Percentiles rank a stretch among this genome's conserved stretches.
phyloP scores from a whole-genome alignment of 2,329 filamentous ascomycete species.

The Monosporascus sp. region DNA sequence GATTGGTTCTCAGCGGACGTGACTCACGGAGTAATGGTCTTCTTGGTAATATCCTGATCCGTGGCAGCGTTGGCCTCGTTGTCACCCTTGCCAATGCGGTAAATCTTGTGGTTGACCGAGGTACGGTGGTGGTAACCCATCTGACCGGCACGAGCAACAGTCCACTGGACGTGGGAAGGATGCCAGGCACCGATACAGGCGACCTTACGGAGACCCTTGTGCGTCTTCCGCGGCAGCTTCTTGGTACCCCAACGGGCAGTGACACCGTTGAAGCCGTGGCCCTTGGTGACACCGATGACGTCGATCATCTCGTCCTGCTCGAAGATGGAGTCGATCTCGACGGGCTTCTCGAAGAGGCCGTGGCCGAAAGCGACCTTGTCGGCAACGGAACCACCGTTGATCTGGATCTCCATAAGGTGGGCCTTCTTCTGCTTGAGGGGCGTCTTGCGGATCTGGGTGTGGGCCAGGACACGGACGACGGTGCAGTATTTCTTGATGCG shows the following conservation, averaged over 20 bases:
- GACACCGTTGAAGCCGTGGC: slow-evolving; percentile 97
- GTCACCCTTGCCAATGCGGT: slow-evolving; percentile 91
- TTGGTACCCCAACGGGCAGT: slow-evolving; percentile 99
- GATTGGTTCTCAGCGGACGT: neutral
- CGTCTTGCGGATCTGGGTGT: slow-evolving; percentile 99
- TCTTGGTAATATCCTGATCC: slow-evolving; percentile 96
- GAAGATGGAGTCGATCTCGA: slow-evolving; percentile 89
- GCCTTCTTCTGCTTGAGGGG: slow-evolving; percentile 99
- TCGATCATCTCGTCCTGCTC: slow-evolving; percentile 99
- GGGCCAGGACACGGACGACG: slow-evolving; percentile 96
- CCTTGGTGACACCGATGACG: slow-evolving; percentile 98
- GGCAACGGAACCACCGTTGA: slow-evolving; percentile 93
- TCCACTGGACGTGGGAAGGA: slow-evolving; percentile 99
- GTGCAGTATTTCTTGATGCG: slow-evolving; percentile 99
- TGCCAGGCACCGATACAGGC: slow-evolving; percentile 99
- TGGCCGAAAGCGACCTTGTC: slow-evolving; percentile 97
- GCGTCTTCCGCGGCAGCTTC: slow-evolving; percentile 99
- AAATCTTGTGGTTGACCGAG: slow-evolving; percentile 99
- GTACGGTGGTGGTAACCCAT: slow-evolving; percentile 99
- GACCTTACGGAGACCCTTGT: slow-evolving; percentile 99
- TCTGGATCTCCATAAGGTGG: slow-evolving; percentile 99
- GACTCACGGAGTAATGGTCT: slow-evolving; percentile 98
- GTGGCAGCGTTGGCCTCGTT: slow-evolving; percentile 92
- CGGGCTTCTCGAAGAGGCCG: slow-evolving; percentile 98
- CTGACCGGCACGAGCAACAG: slow-evolving; percentile 99